A percentile compares a stretch with the other conserved stretches of the same genome.
Conservation (phyloP, 768 basidiomycete genomes). For the Suillus subalutaceus region DNA sequence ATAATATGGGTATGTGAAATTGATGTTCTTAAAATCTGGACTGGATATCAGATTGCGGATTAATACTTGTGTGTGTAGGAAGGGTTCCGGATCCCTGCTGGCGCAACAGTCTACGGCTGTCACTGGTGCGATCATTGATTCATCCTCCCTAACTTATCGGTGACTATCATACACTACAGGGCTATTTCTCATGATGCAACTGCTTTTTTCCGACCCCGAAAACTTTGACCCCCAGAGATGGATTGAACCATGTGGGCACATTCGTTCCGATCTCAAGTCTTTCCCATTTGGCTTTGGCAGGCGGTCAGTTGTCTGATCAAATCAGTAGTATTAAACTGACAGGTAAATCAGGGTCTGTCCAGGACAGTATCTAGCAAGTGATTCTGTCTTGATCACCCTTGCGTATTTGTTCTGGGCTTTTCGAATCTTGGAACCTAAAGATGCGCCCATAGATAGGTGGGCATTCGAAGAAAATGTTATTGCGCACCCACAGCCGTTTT, state of each 20-base stretch:
- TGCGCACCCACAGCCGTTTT: slow-evolving; percentile 58
- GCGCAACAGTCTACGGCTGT: slow-evolving; percentile 25
- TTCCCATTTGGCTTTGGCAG: slow-evolving; percentile 60
- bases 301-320: slow-evolving; percentile 21
- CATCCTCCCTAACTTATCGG: background rate
- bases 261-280: slow-evolving; percentile 49
- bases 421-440: slow-evolving; percentile 47
- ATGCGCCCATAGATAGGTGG: slow-evolving; percentile 55
- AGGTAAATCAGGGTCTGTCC: slow-evolving; percentile 51
- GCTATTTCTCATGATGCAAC: slow-evolving; percentile 53
- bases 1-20: slow-evolving; percentile 49
- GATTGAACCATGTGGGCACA: slow-evolving; percentile 43
- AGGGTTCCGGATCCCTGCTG: slow-evolving; percentile 26
- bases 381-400: slow-evolving; percentile 62
- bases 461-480: slow-evolving; percentile 61
- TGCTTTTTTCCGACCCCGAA: slow-evolving; percentile 54
- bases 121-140: slow-evolving; percentile 15
- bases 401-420: slow-evolving; percentile 69
- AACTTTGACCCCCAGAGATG: slow-evolving; percentile 60
- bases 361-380: slow-evolving; percentile 48
- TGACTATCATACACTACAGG: slow-evolving; percentile 28
- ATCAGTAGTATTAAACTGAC: background rate
- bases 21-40: background rate
- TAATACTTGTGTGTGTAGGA: slow-evolving; percentile 17
- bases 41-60: background rate